Evolutionary conservation across 2,329 filamentous ascomycete species (phyloP), one percentile per base, ranked within the genome.

Genomic region (Fusarium pininemorale): DNA sequence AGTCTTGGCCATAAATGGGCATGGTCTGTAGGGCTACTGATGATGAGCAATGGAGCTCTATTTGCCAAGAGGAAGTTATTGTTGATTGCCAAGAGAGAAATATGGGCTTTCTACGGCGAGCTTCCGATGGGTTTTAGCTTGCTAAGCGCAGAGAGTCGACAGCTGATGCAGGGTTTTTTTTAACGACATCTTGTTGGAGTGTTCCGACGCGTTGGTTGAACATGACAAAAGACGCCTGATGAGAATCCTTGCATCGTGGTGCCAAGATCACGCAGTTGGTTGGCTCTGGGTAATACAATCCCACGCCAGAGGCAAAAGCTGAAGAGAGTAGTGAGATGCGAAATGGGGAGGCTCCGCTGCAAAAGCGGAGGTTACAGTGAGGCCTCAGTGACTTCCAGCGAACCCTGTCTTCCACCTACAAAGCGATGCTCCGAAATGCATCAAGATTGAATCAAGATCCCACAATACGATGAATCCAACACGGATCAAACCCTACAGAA

Each of bases 1-100:
- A 44, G 53, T 45, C 55, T 56, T 63, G 50, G 32, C 66, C 66
- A 38, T 24, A 72, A 74, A 35, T 12, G 58, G 71, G 39, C 15
- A 68, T 73, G 53, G 70, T n/a, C 45, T 20, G 44, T 61, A 74
- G 50, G 66, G 62, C 70, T 67, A 67, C 59, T 28, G 35, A 41
- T 22, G 45, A 39, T 18, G 30, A 61, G 41, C 35, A 70, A 57
- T 54, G 64, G 53, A 69, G 50, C 39, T 53, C 7, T 61, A 39
- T 35, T 20, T 32, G 51, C 48, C 38, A 48, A 69, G 42, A 47
- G 14, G 42, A 39, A 41, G 22, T 69, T 55, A 50, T 63, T 63
- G 42, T 37, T 59, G 38, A 24, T 30, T 70, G 66, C 56, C 66
- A 70, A 74, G 70, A 32, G 38, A 20, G 16, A 26, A 45, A 44